Conservation (phyloP, 192 early-diverging fungal species). For the Coemansia sp. region DNA sequence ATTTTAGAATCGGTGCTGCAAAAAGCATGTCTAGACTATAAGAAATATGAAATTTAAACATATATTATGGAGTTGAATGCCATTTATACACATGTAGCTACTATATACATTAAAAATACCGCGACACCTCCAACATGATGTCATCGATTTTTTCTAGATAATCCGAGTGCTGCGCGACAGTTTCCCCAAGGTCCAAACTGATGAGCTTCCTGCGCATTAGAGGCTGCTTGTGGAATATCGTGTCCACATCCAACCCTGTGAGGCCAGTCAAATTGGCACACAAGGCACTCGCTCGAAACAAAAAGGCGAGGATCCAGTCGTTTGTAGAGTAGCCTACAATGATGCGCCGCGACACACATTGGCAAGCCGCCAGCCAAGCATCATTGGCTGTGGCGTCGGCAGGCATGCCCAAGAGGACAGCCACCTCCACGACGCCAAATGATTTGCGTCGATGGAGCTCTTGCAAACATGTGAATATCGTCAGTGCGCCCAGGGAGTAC, state of each 20-base stretch:
- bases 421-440: conserved; percentile 68
- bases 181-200: conserved; percentile 27
- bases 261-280: conserved; percentile 44
- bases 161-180: conserved; percentile 40
- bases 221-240: conserved; percentile 34
- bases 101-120: conserved; percentile 7
- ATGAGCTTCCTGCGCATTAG: conserved; percentile 31
- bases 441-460: conserved; percentile 57
- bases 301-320: conserved; percentile 70
- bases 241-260: conserved; percentile 29
- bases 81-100: no score
- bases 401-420: conserved; percentile 69
- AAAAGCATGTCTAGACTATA: not conserved
- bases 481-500: conserved; percentile 70
- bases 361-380: conserved; percentile 63
- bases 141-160: conserved; percentile 38
- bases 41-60: not conserved
- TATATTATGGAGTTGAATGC: not conserved
- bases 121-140: conserved; percentile 44
- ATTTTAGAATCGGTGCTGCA: not conserved
- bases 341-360: conserved; percentile 62
- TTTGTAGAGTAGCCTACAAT: conserved; percentile 65
- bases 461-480: conserved; percentile 69
- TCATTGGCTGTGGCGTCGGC: conserved; percentile 57
- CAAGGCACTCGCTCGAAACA: conserved; percentile 63